Conservation (phyloP, 768 basidiomycete genomes). For the Tulasnella sp. region DNA sequence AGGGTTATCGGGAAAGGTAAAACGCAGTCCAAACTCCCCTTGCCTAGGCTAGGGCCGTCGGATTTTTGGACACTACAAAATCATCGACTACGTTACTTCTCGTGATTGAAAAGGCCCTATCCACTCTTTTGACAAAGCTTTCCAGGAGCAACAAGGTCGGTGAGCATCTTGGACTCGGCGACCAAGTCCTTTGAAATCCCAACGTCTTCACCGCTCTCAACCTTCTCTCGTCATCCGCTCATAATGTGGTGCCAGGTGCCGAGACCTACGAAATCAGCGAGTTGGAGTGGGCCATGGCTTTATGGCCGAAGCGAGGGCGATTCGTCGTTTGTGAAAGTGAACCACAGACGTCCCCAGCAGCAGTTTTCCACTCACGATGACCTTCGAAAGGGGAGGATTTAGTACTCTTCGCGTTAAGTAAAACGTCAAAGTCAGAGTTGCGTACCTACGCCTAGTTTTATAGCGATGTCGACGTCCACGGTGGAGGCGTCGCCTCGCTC, state of each 20-base stretch:
- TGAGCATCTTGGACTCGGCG: slow-evolving; percentile 44
- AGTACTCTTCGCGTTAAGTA: neutral
- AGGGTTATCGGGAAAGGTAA: too few relatives aligned
- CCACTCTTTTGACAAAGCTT: slow-evolving; percentile 49
- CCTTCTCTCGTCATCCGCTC: slow-evolving; percentile 47
- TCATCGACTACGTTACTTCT: slow-evolving; percentile 14
- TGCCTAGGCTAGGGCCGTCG: too few relatives aligned
- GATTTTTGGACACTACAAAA: too few relatives aligned
- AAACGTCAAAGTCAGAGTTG: neutral
- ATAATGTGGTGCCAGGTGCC: slow-evolving; percentile 45
- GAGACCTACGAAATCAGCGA: slow-evolving; percentile 49
- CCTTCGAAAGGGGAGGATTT: neutral
- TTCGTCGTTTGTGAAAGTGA: neutral
- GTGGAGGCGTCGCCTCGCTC: slow-evolving; percentile 50
- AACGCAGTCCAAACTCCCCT: too few relatives aligned
- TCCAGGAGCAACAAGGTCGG: slow-evolving; percentile 46
- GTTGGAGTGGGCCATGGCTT: slow-evolving; percentile 45
- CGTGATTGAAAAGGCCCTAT: slow-evolving; percentile 47
- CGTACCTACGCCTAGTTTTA: slow-evolving; percentile 52
- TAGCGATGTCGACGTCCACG: slow-evolving; percentile 50
- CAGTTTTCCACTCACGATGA: slow-evolving; percentile 26
- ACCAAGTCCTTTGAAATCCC: slow-evolving; percentile 37
- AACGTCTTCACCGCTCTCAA: slow-evolving; percentile 41
- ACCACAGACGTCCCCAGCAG: too few relatives aligned
- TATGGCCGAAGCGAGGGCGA: neutral